These are phyloP conservation scores for Cyberlindnera misumaiensis DNA, from an alignment of 805 yeast genomes.

Conservation along the genomic window DNA sequence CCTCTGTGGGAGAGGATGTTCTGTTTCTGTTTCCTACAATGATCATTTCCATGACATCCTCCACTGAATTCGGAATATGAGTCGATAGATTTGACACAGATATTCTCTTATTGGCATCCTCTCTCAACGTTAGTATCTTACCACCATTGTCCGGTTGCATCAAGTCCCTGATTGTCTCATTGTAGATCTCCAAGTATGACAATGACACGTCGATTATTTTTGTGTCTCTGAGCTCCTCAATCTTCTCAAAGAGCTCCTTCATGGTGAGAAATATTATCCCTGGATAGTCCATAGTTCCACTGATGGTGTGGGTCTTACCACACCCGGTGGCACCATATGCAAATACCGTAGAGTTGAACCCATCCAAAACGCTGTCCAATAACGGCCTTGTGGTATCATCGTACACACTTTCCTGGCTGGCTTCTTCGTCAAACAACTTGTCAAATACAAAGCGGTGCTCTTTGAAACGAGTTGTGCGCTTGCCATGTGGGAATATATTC, in stretches of 20 bases:
- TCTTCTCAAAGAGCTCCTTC: constrained; percentile 61
- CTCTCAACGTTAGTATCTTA: constrained; percentile 55
- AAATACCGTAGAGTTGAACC: constrained; percentile 85
- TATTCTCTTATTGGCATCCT: constrained; percentile 59
- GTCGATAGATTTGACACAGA: constrained; percentile 64
- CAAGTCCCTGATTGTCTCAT: constrained; percentile 81
- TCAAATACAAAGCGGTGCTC: constrained; percentile 85
- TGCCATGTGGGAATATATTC: constrained; percentile 31
- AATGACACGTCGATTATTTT: constrained; percentile 54
- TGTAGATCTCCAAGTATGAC: constrained; percentile 82
- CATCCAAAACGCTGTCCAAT: constrained; percentile 70
- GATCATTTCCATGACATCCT: constrained; percentile 75
- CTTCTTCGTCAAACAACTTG: constrained; percentile 57
- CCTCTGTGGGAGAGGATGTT: constrained; percentile 83
- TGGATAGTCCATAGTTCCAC: constrained; percentile 66
- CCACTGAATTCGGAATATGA: constrained; percentile 54
- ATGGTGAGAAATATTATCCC: constrained; percentile 77
- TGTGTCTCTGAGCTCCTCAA: constrained; percentile 49
- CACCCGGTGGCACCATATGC: constrained; percentile 98
- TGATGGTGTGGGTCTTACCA: constrained; percentile 91
- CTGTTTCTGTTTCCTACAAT: constrained; percentile 66
- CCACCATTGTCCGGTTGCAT: constrained; percentile 47
- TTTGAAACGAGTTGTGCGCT: constrained; percentile 39
- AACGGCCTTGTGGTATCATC: constrained; percentile 61
- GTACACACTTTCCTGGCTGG: constrained; percentile 65